Evolutionary conservation across 257 asterid species (phyloP).

Genomic region (Solanum chiquidenum): DNA sequence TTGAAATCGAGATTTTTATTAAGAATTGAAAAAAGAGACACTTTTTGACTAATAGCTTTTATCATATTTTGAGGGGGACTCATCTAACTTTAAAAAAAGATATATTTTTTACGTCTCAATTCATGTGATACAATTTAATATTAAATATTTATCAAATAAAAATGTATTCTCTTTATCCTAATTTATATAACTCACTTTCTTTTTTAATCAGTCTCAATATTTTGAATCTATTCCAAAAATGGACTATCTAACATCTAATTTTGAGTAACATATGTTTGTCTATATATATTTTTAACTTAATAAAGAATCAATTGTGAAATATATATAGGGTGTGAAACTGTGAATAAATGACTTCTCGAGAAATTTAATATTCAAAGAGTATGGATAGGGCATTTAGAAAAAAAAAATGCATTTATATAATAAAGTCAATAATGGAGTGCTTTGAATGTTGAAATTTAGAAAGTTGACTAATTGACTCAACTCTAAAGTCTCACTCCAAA

Average conservation of each 20-base stretch:
- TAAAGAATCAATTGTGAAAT: background rate
- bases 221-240: background rate
- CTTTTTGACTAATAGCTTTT: background rate
- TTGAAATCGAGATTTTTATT: background rate
- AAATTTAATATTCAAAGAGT: background rate
- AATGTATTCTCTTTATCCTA: rapidly evolving
- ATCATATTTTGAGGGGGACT: background rate
- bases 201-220: background rate
- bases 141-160: no score
- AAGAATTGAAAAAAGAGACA: no score
- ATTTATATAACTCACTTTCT: no score
- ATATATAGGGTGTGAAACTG: background rate
- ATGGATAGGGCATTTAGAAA: background rate
- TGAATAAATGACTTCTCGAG: background rate
- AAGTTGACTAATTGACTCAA: background rate
- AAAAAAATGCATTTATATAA: background rate
- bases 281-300: no score
- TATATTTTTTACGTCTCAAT: no score
- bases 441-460: background rate
- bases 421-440: constrained; percentile 4
- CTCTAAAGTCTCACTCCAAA: background rate
- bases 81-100: no score
- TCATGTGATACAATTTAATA: no score
- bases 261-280: background rate
- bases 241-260: background rate